A percentile compares a stretch with the other conserved stretches of the same genome.
Evolutionary conservation across 805 yeast genomes (phyloP).

Genomic region (Pichia sporocuriosa): DNA sequence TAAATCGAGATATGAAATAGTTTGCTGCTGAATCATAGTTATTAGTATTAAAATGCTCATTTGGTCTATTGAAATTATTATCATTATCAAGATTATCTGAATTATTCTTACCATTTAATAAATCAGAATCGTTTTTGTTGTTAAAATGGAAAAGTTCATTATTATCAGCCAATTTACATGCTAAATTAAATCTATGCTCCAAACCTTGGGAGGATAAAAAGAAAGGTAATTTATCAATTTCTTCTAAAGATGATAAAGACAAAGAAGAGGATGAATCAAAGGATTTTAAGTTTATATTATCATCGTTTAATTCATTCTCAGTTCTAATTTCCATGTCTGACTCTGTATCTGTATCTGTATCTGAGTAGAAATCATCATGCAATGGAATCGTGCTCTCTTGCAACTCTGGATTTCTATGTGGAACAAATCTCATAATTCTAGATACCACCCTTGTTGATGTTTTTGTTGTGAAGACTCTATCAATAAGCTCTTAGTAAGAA

Average conservation of each 20-base stretch:
- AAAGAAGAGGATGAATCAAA: too few species aligned
- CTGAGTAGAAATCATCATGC: conserved; percentile 24
- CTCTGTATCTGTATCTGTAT: conserved; percentile 12
- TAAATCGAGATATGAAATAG: conserved; percentile 1
- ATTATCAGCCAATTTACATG: conserved; percentile 1
- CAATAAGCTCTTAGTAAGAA: too few species aligned
- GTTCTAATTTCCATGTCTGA: not conserved
- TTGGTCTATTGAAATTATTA: not conserved
- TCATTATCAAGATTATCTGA: not conserved
- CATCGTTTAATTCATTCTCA: too few species aligned
- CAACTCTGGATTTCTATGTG: conserved; percentile 20
- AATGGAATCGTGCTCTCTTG: conserved; percentile 20
- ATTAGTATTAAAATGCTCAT: not conserved
- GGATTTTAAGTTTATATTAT: too few species aligned
- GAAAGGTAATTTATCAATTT: conserved; percentile 8
- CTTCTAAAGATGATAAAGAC: conserved; percentile 4
- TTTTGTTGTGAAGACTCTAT: too few species aligned
- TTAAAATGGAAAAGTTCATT: not conserved
- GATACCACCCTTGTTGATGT: too few species aligned
- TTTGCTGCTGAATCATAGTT: not conserved
- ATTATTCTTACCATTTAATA: not conserved
- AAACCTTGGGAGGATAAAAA: conserved; percentile 2
- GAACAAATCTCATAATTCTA: conserved; percentile 29
- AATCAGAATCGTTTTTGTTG: too few species aligned
- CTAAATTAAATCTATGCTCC: conserved; percentile 5